Evolutionary conservation across 441 rosid species (phyloP).

Genomic region (Euphorbia corollata): DNA sequence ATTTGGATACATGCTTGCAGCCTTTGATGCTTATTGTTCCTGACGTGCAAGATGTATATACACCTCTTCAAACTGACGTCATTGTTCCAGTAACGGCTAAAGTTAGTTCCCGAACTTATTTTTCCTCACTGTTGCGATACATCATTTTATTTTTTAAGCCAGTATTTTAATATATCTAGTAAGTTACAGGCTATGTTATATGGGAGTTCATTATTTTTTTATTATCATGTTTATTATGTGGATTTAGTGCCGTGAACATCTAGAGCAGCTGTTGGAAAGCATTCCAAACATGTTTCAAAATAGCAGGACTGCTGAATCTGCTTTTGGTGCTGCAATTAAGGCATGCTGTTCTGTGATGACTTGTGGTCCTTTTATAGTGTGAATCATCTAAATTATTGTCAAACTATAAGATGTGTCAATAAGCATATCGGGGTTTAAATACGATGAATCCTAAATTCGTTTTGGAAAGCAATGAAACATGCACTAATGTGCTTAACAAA

Average conservation of each 20-base stretch:
- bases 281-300: slow-evolving; percentile 89
- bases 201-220: slow-evolving; percentile 5
- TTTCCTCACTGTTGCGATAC: neutral
- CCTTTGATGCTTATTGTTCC: slow-evolving; percentile 85
- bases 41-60: slow-evolving; percentile 77
- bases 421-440: too few relatives aligned
- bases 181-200: slow-evolving; percentile 5
- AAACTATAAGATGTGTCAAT: too few relatives aligned
- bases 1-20: slow-evolving; percentile 37
- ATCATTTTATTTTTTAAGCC: slow-evolving; percentile 5
- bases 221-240: slow-evolving; percentile 20
- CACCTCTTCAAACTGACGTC: slow-evolving; percentile 76
- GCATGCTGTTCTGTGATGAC: slow-evolving; percentile 30
- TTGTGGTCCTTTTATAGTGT: neutral
- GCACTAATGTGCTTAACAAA: neutral
- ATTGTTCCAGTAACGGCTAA: slow-evolving; percentile 75
- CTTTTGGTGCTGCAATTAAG: slow-evolving; percentile 96
- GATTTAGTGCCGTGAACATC: slow-evolving; percentile 85
- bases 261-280: slow-evolving; percentile 88
- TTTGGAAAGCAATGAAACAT: too few relatives aligned
- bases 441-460: too few relatives aligned
- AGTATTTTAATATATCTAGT: neutral
- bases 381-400: too few relatives aligned
- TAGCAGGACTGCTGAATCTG: slow-evolving; percentile 82
- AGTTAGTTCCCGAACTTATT: slow-evolving; percentile 37